Conservation (phyloP, 140 eudicot species). For the Ambrosia hybrid region DNA sequence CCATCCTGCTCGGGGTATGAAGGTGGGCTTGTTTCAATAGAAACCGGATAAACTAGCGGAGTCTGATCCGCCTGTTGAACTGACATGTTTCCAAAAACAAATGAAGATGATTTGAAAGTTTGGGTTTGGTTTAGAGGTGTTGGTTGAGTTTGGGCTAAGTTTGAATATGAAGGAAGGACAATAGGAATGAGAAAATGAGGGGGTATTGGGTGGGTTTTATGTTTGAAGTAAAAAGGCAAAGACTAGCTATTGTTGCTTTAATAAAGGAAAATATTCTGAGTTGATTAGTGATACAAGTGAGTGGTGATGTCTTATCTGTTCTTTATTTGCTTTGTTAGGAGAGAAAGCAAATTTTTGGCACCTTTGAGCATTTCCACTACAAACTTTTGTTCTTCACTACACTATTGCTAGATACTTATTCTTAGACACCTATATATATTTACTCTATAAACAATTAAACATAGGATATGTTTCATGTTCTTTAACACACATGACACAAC, state of each 20-base stretch:
- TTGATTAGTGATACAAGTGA: slow-evolving; percentile 22
- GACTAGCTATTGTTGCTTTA: slow-evolving; percentile 42
- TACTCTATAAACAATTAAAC: neutral
- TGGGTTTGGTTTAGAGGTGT: slow-evolving; percentile 9
- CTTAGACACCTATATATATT: slow-evolving; percentile 10
- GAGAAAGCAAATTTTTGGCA: slow-evolving; percentile 63
- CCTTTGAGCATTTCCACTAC: slow-evolving; percentile 34
- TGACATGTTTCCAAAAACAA: slow-evolving; percentile 44
- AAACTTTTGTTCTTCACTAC: slow-evolving; percentile 29
- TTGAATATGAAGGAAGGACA: slow-evolving; percentile 22
- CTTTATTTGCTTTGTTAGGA: slow-evolving; percentile 54
- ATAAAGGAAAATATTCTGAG: slow-evolving; percentile 53
- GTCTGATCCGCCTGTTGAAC: slow-evolving; percentile 36
- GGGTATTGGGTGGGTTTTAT: slow-evolving; percentile 14
- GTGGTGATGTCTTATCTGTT: slow-evolving; percentile 43
- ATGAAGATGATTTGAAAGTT: slow-evolving; percentile 1
- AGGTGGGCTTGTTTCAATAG: slow-evolving; percentile 31
- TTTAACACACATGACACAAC: neutral
- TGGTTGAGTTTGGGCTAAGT: slow-evolving; percentile 44
- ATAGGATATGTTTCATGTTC: neutral
- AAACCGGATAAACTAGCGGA: slow-evolving; percentile 52
- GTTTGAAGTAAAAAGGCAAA: slow-evolving; percentile 47
- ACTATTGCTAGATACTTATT: slow-evolving; percentile 8
- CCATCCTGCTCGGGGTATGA: slow-evolving; percentile 49
- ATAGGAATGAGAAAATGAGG: slow-evolving; percentile 28